phyloP scores from a whole-genome alignment of 306 rosid genomes.

The cucumber (Cucumis sativus) region DNA sequence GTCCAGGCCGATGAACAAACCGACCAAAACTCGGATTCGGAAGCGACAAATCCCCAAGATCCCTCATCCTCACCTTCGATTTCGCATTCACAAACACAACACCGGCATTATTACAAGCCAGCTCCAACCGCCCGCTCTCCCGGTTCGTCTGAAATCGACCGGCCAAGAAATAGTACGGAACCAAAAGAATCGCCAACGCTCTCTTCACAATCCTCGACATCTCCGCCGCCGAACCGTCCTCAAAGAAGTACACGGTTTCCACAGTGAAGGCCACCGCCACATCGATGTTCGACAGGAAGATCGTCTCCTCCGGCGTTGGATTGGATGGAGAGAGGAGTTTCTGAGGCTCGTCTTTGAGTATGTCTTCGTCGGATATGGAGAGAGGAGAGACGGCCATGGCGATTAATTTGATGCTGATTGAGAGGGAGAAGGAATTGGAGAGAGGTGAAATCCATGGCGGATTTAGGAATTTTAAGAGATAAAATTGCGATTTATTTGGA shows the following conservation, averaged over 20 bases:
- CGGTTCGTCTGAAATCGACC: constrained; percentile 23
- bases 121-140: constrained; percentile 24
- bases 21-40: constrained; percentile 27
- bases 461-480: neutral
- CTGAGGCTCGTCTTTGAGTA: neutral
- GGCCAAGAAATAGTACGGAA: constrained; percentile 36
- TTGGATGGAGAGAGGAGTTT: constrained; percentile 19
- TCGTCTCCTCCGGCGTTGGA: constrained; percentile 13
- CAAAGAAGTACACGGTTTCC: constrained; percentile 40
- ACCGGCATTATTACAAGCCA: constrained; percentile 44
- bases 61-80: constrained; percentile 22
- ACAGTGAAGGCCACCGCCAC: constrained; percentile 37
- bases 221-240: constrained; percentile 28
- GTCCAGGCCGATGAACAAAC: constrained; percentile 14
- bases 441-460: neutral
- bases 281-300: constrained; percentile 49
- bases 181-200: constrained; percentile 23
- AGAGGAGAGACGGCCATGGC: neutral
- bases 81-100: constrained; percentile 26
- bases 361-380: neutral
- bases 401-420: neutral
- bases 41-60: constrained; percentile 22
- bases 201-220: constrained; percentile 14
- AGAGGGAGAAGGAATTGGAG: neutral
- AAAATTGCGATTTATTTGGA: too few relatives aligned